A percentile compares a stretch with the other conserved stretches of the same genome.
These are phyloP conservation scores for Plasmopara muralis DNA, from an alignment of 352 stramenopile species.

Conservation along the genomic window DNA sequence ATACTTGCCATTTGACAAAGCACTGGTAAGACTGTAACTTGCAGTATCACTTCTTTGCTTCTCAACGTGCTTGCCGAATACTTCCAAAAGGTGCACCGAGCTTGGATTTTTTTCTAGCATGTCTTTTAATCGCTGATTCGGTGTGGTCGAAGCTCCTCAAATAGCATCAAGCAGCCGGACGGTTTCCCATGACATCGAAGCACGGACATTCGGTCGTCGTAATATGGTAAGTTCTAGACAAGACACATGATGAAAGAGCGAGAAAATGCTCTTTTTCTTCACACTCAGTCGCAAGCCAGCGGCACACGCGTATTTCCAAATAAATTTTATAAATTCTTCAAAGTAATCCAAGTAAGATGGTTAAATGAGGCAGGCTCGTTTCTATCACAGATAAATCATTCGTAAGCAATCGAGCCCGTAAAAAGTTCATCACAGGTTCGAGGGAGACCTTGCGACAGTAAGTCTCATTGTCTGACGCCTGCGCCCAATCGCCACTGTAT, in stretches of 20 bases:
- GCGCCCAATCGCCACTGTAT: slow-evolving; percentile 6
- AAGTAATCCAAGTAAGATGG: slow-evolving; percentile 1
- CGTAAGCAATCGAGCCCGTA: background rate
- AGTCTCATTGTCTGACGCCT: slow-evolving; percentile 11
- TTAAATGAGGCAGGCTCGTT: background rate
- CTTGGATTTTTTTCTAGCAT: background rate
- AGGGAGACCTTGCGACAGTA: slow-evolving; percentile 10
- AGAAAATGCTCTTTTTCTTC: slow-evolving; percentile 12
- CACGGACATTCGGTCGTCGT: background rate
- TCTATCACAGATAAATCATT: background rate
- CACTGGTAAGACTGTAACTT: background rate
- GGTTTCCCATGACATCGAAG: background rate
- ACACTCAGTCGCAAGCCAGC: slow-evolving; percentile 8
- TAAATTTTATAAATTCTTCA: background rate
- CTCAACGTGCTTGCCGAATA: background rate
- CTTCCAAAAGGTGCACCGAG: background rate
- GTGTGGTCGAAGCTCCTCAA: background rate
- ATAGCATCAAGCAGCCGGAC: background rate
- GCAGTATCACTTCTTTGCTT: background rate
- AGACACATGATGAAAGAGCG: background rate
- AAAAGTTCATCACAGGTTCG: slow-evolving; percentile 13
- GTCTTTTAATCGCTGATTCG: background rate
- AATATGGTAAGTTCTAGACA: background rate
- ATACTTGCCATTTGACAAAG: background rate
- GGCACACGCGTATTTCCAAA: slow-evolving; percentile 7